These are phyloP conservation scores for Aspergillus tubingensis DNA, from an alignment of 2,329 filamentous ascomycete species.

Conservation along the genomic window DNA sequence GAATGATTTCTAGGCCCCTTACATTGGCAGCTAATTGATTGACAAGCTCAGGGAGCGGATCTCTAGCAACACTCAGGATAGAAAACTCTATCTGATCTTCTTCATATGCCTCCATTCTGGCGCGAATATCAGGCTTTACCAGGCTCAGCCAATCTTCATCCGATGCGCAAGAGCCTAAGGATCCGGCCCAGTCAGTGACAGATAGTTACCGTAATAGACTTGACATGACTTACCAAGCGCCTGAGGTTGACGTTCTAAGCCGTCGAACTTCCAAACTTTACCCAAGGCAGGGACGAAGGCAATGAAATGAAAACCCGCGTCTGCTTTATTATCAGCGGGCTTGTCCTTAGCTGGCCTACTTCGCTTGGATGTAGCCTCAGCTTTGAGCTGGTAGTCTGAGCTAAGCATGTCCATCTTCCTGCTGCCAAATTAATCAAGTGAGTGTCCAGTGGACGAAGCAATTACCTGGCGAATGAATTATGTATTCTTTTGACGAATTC, in stretches of 20 bases:
- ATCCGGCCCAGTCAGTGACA: background rate
- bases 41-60: conserved; percentile 57
- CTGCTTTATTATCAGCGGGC: conserved; percentile 51
- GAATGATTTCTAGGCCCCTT: conserved; percentile 44
- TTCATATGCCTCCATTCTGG: conserved; percentile 67
- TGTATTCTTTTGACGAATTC: conserved; percentile 77
- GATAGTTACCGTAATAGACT: no score
- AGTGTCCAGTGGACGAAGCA: background rate
- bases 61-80: conserved; percentile 72
- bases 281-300: conserved; percentile 79
- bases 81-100: conserved; percentile 72
- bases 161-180: conserved; percentile 42
- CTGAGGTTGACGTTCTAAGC: conserved; percentile 71
- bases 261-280: conserved; percentile 85
- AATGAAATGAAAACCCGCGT: conserved; percentile 82
- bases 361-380: conserved; percentile 44
- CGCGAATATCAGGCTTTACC: conserved; percentile 65
- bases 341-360: conserved; percentile 38
- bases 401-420: conserved; percentile 76
- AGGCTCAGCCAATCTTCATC: conserved; percentile 66
- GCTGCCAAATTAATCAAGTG: conserved; percentile 7
- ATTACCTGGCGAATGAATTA: conserved; percentile 77
- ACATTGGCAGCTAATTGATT: conserved; percentile 49
- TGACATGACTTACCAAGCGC: conserved; percentile 53
- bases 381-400: conserved; percentile 65